phyloP scores from a whole-genome alignment of 768 basidiomycete genomes.

The Tylopilus balloui region DNA sequence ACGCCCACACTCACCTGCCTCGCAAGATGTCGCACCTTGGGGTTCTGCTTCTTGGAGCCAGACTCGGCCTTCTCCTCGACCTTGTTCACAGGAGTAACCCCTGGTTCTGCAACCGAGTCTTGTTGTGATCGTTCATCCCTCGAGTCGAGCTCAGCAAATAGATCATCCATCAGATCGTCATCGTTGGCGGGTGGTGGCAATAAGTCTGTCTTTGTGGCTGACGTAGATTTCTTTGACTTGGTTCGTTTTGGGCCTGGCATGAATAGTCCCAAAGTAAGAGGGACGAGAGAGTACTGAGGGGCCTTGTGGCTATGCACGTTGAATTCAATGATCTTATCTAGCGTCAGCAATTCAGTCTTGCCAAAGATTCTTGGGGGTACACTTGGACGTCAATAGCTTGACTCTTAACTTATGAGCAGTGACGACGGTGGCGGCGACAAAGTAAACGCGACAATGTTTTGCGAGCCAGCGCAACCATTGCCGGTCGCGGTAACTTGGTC shows the following conservation, averaged over 20 bases:
- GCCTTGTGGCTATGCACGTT: conserved; percentile 13
- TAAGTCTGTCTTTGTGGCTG: conserved; percentile 20
- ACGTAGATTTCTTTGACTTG: conserved; percentile 47
- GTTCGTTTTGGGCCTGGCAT: conserved; percentile 44
- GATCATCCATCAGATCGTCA: conserved; percentile 67
- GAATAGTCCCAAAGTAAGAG: not conserved
- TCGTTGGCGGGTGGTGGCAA: conserved; percentile 32
- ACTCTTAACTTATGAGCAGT: no score
- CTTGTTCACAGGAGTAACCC: conserved; percentile 32
- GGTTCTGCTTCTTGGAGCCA: conserved; percentile 44
- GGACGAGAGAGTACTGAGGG: not conserved
- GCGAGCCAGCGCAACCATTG: not conserved
- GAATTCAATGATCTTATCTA: no score
- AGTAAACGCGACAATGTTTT: no score
- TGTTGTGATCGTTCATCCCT: conserved; percentile 46
- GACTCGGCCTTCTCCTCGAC: conserved; percentile 16
- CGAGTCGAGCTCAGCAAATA: conserved; percentile 72
- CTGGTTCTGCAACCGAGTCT: conserved; percentile 45
- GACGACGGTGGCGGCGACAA: no score
- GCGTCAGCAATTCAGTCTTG: no score
- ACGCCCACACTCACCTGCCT: conserved; percentile 55
- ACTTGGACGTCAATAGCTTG: no score
- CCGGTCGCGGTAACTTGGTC: conserved; percentile 7
- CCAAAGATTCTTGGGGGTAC: no score
- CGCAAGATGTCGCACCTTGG: conserved; percentile 63